Percentiles rank a stretch among this genome's conserved stretches.
These are phyloP conservation scores for Raphanus raphanistrum DNA, from an alignment of 345 rosid species.

Conservation along the genomic window DNA sequence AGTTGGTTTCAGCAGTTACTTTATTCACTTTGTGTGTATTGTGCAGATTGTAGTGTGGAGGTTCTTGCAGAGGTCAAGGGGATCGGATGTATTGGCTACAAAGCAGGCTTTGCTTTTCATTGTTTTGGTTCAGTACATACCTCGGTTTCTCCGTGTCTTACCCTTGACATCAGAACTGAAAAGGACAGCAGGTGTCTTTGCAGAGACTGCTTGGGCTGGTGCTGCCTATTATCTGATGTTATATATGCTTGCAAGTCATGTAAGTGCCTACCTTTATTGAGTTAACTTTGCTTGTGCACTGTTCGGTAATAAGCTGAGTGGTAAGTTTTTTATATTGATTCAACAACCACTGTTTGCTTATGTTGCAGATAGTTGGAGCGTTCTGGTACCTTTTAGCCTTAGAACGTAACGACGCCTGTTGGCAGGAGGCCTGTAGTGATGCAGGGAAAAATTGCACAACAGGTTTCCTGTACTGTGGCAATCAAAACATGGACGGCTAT, in stretches of 20 bases:
- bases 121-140: slow-evolving; percentile 70
- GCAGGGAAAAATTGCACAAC: slow-evolving; percentile 37
- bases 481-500: slow-evolving; percentile 50
- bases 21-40: slow-evolving; percentile 6
- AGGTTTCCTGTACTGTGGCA: slow-evolving; percentile 73
- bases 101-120: slow-evolving; percentile 72
- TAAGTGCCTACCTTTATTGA: too few relatives aligned
- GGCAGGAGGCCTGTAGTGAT: slow-evolving; percentile 54
- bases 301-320: too few relatives aligned
- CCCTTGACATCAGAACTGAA: slow-evolving; percentile 83
- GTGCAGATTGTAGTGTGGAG: slow-evolving; percentile 92
- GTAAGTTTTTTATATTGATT: too few relatives aligned
- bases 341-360: slow-evolving; percentile 4
- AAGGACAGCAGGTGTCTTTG: slow-evolving; percentile 91
- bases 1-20: slow-evolving; percentile 18
- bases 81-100: slow-evolving; percentile 74
- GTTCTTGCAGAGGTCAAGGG: slow-evolving; percentile 68
- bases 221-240: slow-evolving; percentile 84
- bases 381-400: slow-evolving; percentile 87
- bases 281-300: too few relatives aligned
- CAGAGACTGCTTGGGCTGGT: slow-evolving; percentile 96
- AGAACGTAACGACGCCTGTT: slow-evolving; percentile 77
- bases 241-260: slow-evolving; percentile 97
- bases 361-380: slow-evolving; percentile 83
- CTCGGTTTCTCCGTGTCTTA: slow-evolving; percentile 62